These are phyloP conservation scores for Globisporangium rhizosaccharum DNA, from an alignment of 352 stramenopile genomes.

Conservation along the genomic window DNA sequence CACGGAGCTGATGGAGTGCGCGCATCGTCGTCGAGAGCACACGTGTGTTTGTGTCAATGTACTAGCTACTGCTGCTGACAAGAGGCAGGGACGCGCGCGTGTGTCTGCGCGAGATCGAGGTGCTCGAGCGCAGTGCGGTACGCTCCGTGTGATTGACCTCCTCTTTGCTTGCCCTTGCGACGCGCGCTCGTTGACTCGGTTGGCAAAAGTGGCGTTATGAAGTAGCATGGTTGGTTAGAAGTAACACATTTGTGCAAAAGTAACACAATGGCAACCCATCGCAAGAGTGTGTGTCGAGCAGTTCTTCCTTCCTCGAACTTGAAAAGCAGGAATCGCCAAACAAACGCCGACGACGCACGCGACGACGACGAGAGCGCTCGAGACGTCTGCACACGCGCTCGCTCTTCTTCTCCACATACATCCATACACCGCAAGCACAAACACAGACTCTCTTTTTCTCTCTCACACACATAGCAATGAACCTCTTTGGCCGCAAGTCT, in stretches of 20 bases:
- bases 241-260: neutral
- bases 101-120: too few relatives aligned
- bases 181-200: too few relatives aligned
- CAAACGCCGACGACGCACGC: too few relatives aligned
- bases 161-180: too few relatives aligned
- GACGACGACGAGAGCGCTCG: too few relatives aligned
- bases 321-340: neutral
- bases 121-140: too few relatives aligned
- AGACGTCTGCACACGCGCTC: neutral
- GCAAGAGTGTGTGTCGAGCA: too few relatives aligned
- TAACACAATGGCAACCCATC: too few relatives aligned
- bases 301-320: too few relatives aligned
- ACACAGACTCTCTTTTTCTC: neutral
- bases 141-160: too few relatives aligned
- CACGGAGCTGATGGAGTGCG: conserved; percentile 26
- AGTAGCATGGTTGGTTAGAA: neutral
- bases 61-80: too few relatives aligned
- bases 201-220: conserved; percentile 11
- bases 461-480: conserved; percentile 37
- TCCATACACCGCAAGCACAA: neutral
- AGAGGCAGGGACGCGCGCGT: too few relatives aligned
- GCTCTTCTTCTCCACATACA: neutral
- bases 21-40: conserved; percentile 13
- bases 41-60: neutral
- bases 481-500: conserved; percentile 82